phyloP scores from a whole-genome alignment of 2,329 filamentous ascomycete genomes.

The Kalaharituber pfeilii region DNA sequence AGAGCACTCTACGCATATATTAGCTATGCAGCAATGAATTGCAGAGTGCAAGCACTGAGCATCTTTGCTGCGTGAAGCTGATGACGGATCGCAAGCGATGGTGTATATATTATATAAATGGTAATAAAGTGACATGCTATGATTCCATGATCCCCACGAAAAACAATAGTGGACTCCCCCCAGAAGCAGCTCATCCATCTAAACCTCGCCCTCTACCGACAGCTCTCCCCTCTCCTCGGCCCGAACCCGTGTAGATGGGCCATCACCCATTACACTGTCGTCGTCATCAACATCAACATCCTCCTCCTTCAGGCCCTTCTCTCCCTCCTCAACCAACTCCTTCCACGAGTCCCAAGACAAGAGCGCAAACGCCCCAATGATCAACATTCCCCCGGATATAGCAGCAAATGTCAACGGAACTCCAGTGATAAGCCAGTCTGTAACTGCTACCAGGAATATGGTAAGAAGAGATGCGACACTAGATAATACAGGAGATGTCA shows the following conservation, averaged over 20 bases:
- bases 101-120: too few species aligned
- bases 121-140: too few species aligned
- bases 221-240: neutral
- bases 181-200: neutral
- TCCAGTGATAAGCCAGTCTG: constrained; percentile 74
- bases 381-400: constrained; percentile 65
- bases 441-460: constrained; percentile 88
- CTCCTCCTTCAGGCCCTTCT: constrained; percentile 16
- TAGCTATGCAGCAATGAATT: too few species aligned
- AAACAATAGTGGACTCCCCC: too few species aligned
- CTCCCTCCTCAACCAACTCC: constrained; percentile 75
- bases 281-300: neutral
- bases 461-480: constrained; percentile 86
- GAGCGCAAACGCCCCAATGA: constrained; percentile 73
- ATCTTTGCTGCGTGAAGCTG: too few species aligned
- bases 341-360: constrained; percentile 81
- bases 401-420: constrained; percentile 57
- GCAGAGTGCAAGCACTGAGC: too few species aligned
- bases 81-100: too few species aligned
- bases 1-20: too few species aligned
- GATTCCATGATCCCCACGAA: too few species aligned
- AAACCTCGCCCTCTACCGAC: neutral
- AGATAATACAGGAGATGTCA: constrained; percentile 82
- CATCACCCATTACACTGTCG: neutral
- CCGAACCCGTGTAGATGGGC: neutral